Percentiles rank a stretch among this genome's conserved stretches.
Conservation (phyloP, 1,284 basidiomycete genomes). For the Ceratobasidium sp. region DNA sequence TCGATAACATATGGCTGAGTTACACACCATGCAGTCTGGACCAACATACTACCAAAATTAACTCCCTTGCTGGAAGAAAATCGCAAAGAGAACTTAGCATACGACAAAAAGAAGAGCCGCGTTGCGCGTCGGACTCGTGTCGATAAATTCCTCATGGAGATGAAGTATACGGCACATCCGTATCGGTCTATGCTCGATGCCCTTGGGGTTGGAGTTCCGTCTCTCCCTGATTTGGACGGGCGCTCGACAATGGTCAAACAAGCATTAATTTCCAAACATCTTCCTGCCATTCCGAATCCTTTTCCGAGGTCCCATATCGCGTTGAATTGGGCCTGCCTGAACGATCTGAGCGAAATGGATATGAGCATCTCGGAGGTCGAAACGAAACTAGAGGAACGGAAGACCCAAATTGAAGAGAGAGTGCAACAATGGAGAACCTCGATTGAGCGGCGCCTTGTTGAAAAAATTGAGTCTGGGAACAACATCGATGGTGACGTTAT, state of each 20-base stretch:
- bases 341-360: not conserved
- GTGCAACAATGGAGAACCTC: not conserved
- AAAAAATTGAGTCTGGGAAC: not conserved
- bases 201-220: not conserved
- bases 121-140: not conserved
- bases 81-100: not conserved
- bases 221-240: not conserved
- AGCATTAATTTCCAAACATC: not conserved
- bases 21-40: not conserved
- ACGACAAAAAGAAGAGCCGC: not conserved
- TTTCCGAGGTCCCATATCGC: not conserved
- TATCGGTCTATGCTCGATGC: not conserved
- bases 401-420: not conserved
- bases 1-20: not conserved
- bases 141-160: not conserved
- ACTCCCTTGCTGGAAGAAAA: conserved; percentile 13
- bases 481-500: not conserved
- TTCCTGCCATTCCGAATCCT: not conserved
- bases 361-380: not conserved
- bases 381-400: not conserved
- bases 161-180: not conserved
- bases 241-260: no score
- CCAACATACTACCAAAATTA: conserved; percentile 9
- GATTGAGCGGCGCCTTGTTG: not conserved
- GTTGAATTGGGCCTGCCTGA: not conserved